These are phyloP conservation scores for Cutaneotrichosporon sp. DNA, from an alignment of 1,284 basidiomycete genomes.

Conservation along the genomic window DNA sequence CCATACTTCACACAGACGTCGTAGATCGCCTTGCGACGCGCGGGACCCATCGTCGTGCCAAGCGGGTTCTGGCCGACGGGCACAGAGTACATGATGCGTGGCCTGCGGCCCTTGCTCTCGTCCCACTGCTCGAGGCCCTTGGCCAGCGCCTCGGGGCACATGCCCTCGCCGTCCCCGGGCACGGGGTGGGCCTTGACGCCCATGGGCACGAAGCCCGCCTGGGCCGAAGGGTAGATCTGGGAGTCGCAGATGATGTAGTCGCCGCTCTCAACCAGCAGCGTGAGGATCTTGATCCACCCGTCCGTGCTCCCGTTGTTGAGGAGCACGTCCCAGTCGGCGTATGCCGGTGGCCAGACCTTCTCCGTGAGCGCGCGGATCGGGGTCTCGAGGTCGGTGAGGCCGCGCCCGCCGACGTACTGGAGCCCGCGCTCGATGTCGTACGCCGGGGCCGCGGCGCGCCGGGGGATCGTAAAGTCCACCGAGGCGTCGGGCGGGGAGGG, in stretches of 20 bases:
- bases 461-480: conserved; percentile 62
- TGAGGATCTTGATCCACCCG: conserved; percentile 55
- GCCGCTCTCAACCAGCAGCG: conserved; percentile 68
- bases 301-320: conserved; percentile 74
- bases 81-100: conserved; percentile 65
- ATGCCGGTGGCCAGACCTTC: conserved; percentile 66
- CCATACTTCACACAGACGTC: conserved; percentile 70
- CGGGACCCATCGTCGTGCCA: conserved; percentile 66
- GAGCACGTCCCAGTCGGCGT: conserved; percentile 62
- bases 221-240: conserved; percentile 51
- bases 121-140: conserved; percentile 67
- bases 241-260: conserved; percentile 66
- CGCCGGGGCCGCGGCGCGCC: conserved; percentile 36
- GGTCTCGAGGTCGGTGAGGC: conserved; percentile 27
- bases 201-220: conserved; percentile 35
- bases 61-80: conserved; percentile 65
- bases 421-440: conserved; percentile 61
- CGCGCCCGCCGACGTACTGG: conserved; percentile 62
- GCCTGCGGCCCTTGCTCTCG: conserved; percentile 57
- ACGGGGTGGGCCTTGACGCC: conserved; percentile 49
- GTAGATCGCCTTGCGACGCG: conserved; percentile 73
- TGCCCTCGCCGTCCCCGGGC: conserved; percentile 69
- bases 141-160: conserved; percentile 64
- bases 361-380: conserved; percentile 58
- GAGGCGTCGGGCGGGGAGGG: conserved; percentile 47